Conservation (phyloP, 1,139 yeast species). For the Blastobotrys petasosporus region DNA sequence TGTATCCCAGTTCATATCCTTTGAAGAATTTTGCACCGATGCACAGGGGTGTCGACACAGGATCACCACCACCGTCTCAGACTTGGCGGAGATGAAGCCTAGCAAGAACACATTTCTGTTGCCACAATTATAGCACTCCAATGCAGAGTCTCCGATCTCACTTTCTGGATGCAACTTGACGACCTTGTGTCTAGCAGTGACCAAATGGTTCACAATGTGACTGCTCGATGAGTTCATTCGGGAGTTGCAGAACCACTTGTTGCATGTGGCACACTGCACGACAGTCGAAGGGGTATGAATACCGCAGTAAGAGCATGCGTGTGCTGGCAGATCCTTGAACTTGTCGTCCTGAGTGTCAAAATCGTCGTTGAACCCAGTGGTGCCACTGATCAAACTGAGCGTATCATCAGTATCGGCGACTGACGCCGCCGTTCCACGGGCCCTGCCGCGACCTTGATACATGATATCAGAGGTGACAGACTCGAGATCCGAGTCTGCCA, state of each 20-base stretch:
- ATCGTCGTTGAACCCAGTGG: conserved; percentile 3
- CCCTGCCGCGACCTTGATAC: conserved; percentile 22
- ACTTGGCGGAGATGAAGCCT: conserved; percentile 85
- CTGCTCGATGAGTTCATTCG: conserved; percentile 58
- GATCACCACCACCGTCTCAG: conserved; percentile 80
- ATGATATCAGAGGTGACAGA: conserved; percentile 29
- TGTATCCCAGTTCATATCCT: conserved; percentile 69
- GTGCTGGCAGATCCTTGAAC: conserved; percentile 26
- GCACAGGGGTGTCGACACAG: conserved; percentile 90
- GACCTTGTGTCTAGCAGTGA: conserved; percentile 68
- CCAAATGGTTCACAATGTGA: conserved; percentile 83
- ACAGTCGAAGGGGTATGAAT: conserved; percentile 60
- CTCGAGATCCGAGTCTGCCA: conserved; percentile 23
- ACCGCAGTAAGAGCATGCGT: conserved; percentile 59
- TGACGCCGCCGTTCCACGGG: conserved; percentile 15
- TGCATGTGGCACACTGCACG: conserved; percentile 70
- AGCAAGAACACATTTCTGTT: conserved; percentile 70
- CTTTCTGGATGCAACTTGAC: conserved; percentile 75
- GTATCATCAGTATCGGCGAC: conserved; percentile 11
- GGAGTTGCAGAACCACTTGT: conserved; percentile 91
- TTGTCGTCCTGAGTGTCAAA: background rate
- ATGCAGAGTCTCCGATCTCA: conserved; percentile 74
- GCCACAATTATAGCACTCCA: conserved; percentile 92
- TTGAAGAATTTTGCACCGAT: conserved; percentile 44
- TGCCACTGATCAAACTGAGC: conserved; percentile 12